Evolutionary conservation across 805 yeast genomes (phyloP), one percentile per base, ranked within the genome.

Genomic region (Lipomyces mesembrius): DNA sequence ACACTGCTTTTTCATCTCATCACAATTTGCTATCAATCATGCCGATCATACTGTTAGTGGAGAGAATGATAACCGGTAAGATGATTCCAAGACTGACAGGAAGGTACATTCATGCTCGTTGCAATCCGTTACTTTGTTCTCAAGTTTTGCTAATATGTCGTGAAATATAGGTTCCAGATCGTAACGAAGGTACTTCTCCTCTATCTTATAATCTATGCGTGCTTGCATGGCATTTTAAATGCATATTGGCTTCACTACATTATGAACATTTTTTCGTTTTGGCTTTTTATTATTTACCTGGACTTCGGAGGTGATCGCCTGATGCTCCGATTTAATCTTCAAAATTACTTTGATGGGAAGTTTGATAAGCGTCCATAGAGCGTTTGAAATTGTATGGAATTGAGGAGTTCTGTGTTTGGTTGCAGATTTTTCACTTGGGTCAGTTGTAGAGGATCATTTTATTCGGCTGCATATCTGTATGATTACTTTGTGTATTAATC

Each of bases 181-280:
- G 61, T 80, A 1, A 80, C 84, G 1, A 75, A 76, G 17, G 67
- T 77, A 2, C 72, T 86, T 14, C 73, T 88, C 56, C 74, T 75
- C 0, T 90, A 89, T 75, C 80, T 87, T 69, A 82, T 85, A 0
- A 74, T 85, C 51, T 92, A 90, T 77, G 79, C 89, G 55, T 76
- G 90, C 63, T 73, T 91, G 9, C 91, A 87, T 77, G 97, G 97
- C 1, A 82, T 89, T 5, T 84, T 93, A 74, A 90, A 91, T 73
- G 82, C 94, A n/a, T 93, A 85, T 77, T 91, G 93, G 90, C 79
- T 92, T 58, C 95, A 92, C 73, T 90, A 90, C 75, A 77, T 92
- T 61, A 83, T 89, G 63, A 92, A 92, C 76, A 75, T 88, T 20
- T 78, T 88, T 62, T 60, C 69, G 17, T 51, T 56, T n/a, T 72